These are phyloP conservation scores for Pseudogymnoascus sp. DNA, from an alignment of 2,329 filamentous ascomycete genomes.

Conservation along the genomic window DNA sequence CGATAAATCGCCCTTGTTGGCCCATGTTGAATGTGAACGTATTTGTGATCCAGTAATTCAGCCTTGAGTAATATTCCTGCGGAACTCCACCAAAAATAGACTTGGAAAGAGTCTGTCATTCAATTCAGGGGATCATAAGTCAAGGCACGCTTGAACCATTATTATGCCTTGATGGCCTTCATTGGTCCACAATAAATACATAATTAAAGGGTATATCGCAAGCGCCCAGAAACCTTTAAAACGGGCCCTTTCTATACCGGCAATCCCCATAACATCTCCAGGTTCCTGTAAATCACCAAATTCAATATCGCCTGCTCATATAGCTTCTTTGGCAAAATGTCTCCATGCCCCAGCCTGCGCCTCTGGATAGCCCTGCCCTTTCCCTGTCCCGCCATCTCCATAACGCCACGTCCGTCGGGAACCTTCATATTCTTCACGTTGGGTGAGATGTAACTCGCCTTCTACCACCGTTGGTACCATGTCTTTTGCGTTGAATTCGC, in stretches of 20 bases:
- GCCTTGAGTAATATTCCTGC: not conserved
- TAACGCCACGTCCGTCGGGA: not conserved
- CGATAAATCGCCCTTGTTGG: not conserved
- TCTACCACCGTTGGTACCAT: not conserved
- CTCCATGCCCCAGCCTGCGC: not conserved
- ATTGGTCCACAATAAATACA: not conserved
- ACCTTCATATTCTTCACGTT: not conserved
- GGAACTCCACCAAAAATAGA: not conserved
- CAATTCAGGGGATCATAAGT: not conserved
- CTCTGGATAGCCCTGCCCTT: not conserved
- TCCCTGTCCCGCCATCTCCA: not conserved
- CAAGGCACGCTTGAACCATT: not conserved
- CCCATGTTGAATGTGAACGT: not conserved
- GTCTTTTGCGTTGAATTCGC: not conserved
- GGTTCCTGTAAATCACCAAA: not conserved
- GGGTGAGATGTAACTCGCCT: not conserved
- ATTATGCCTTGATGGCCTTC: not conserved
- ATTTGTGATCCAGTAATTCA: not conserved
- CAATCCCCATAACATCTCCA: not conserved
- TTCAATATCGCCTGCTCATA: not conserved
- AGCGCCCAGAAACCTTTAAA: not conserved
- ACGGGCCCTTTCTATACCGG: not conserved
- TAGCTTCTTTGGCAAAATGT: not conserved
- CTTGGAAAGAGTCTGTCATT: no score
- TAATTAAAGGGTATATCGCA: not conserved